Evolutionary conservation across 1,284 basidiomycete species (phyloP), one percentile per base, ranked within the genome.

Genomic region (Hemileia vastatrix): DNA sequence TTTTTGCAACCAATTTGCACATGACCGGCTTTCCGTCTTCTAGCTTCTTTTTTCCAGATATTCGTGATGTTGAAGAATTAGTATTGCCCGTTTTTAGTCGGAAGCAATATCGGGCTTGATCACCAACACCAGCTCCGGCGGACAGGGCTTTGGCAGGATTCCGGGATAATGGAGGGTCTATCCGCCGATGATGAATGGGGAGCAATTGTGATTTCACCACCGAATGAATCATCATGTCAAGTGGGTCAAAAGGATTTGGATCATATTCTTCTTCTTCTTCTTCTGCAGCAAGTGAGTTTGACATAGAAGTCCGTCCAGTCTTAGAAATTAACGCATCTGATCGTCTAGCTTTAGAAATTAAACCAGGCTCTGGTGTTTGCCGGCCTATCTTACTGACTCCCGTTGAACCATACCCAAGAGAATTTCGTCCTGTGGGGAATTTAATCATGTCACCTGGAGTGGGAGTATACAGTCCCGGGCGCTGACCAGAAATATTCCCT

Each of bases 91-190:
- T n/a, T n/a, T n/a, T n/a, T n/a, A 49, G 50, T 32, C 31, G 24
- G 15, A 58, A 58, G 21, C 31, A n/a, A 48, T 58, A 58, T n/a
- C 56, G 43, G 2, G 56, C 56, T 24, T 58, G 56, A 23, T 58
- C 56, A n/a, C 56, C 56, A 32, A 58, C 40, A 3, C 56, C 56
- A 19, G 43, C 56, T 11, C 56, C 56, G 4, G 56, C 43, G 4
- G 19, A 15, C 15, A 32, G 15, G 4, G 45, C 56, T 36, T 58
- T 58, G 21, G 49, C 56, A 1, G 56, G 45, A 32, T 58, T 58
- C 3, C 56, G 2, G 3, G 56, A 58, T 27, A 58, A 36, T 3
- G 56, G 56, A 6, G 56, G 48, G 36, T 58, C 56, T 11, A 58
- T 47, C 24, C 56, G 15, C 1, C 48, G 3, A 6, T 32, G 45